Percentiles rank a stretch among this genome's conserved stretches.
phyloP scores from a whole-genome alignment of 345 rosid species.

The Mallotus nudiflorus region DNA sequence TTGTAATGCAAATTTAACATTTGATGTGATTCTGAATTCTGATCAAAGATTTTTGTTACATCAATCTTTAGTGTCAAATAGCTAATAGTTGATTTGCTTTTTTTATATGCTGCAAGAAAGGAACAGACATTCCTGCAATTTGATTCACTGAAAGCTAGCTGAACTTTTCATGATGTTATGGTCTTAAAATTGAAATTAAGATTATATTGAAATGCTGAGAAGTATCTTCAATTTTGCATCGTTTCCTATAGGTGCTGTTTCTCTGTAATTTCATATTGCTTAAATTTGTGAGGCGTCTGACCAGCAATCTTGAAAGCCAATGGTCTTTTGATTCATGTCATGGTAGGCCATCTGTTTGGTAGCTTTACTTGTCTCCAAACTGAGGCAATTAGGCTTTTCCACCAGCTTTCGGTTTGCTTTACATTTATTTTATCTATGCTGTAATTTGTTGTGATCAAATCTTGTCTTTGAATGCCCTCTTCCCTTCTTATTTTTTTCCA shows the following conservation, averaged over 20 bases:
- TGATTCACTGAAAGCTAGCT: background rate
- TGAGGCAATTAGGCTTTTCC: background rate
- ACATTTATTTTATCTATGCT: background rate
- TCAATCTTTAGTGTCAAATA: background rate
- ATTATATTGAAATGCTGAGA: background rate
- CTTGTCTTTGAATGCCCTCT: background rate
- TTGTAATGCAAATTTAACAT: background rate
- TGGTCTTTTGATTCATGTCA: background rate
- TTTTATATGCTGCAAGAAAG: background rate
- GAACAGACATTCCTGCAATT: background rate
- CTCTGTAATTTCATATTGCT: too few relatives aligned
- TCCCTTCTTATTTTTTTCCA: background rate
- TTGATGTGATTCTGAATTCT: background rate
- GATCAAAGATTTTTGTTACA: background rate
- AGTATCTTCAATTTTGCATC: constrained; percentile 3
- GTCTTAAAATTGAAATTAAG: background rate
- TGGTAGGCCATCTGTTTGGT: background rate
- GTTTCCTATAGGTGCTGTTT: too few relatives aligned
- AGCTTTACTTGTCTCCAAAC: background rate
- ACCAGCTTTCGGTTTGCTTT: background rate
- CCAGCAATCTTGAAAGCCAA: background rate
- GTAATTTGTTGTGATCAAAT: background rate
- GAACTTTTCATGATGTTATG: background rate
- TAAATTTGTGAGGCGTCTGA: too few relatives aligned
- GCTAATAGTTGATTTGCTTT: background rate